Evolutionary conservation across 192 early-diverging fungal species (phyloP).

Genomic region (Entomortierella lignicola): DNA sequence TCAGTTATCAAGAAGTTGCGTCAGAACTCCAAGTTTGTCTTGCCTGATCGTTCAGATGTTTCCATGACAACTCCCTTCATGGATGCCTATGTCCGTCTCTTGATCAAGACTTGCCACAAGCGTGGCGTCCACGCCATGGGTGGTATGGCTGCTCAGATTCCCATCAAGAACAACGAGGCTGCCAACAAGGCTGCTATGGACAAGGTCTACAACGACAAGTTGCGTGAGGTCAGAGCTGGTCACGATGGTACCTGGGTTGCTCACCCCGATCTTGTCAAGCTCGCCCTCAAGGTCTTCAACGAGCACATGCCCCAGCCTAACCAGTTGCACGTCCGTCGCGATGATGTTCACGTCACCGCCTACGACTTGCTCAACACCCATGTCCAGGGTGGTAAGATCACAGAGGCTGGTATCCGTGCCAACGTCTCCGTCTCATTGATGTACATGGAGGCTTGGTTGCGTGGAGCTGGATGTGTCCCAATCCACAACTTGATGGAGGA

Average conservation of each 20-base stretch:
- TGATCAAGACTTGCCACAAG: constrained; percentile 98
- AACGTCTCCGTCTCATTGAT: constrained; percentile 93
- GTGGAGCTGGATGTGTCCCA: constrained; percentile 94
- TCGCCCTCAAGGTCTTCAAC: constrained; percentile 92
- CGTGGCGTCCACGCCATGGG: constrained; percentile 99
- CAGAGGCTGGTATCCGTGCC: constrained; percentile 89
- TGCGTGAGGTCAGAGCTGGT: constrained; percentile 94
- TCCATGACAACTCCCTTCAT: constrained; percentile 98
- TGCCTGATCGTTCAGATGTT: constrained; percentile 92
- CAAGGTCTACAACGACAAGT: constrained; percentile 96
- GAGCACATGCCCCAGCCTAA: constrained; percentile 96
- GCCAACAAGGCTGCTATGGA: constrained; percentile 93
- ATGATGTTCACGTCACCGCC: constrained; percentile 88
- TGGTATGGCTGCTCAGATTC: constrained; percentile 99
- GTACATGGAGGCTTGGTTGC: constrained; percentile 98
- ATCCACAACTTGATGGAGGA: constrained; percentile 99
- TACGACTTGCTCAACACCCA: constrained; percentile 86
- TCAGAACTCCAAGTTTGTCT: constrained; percentile 83
- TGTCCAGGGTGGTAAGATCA: constrained; percentile 77
- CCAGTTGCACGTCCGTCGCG: constrained; percentile 93
- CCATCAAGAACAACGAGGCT: constrained; percentile 92
- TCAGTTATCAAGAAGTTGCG: constrained; percentile 98
- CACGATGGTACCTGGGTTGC: constrained; percentile 98
- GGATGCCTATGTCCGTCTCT: constrained; percentile 96
- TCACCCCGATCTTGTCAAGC: constrained; percentile 93